A percentile compares a stretch with the other conserved stretches of the same genome.
These are phyloP conservation scores for Blastobotrys capitulatus DNA, from an alignment of 1,139 yeast genomes.

Conservation along the genomic window DNA sequence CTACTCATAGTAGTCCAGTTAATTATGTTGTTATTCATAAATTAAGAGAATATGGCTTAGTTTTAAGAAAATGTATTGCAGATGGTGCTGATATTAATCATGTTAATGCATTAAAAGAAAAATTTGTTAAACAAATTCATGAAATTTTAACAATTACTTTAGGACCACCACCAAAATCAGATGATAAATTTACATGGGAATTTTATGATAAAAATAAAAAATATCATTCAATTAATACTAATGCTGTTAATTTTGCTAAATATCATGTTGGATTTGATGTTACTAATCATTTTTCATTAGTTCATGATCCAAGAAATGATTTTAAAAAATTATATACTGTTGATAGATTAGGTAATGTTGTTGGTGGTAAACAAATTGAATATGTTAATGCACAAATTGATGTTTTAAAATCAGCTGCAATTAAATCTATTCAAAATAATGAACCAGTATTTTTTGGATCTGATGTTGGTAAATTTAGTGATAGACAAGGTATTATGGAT, in stretches of 20 bases:
- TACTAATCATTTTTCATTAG: slow-evolving; percentile 47
- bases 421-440: slow-evolving; percentile 52
- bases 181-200: slow-evolving; percentile 54
- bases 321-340: slow-evolving; percentile 53
- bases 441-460: slow-evolving; percentile 66
- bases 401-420: slow-evolving; percentile 49
- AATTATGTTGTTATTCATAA: slow-evolving; percentile 52
- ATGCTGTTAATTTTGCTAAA: slow-evolving; percentile 51
- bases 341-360: slow-evolving; percentile 53
- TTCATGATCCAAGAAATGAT: slow-evolving; percentile 59
- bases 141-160: slow-evolving; percentile 49
- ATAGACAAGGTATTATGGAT: slow-evolving; percentile 52
- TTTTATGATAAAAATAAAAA: slow-evolving; percentile 52
- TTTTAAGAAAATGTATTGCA: slow-evolving; percentile 40
- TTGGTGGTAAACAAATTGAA: slow-evolving; percentile 57
- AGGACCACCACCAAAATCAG: slow-evolving; percentile 60
- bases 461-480: slow-evolving; percentile 58
- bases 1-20: slow-evolving; percentile 44
- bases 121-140: slow-evolving; percentile 50
- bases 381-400: slow-evolving; percentile 52
- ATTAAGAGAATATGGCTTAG: slow-evolving; percentile 54
- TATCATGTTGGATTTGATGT: slow-evolving; percentile 44
- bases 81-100: slow-evolving; percentile 27
- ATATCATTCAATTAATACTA: slow-evolving; percentile 41
- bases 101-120: slow-evolving; percentile 38